Conservation (phyloP, 495 filamentous ascomycete species). For the Aspergillus saccharolyticus region DNA sequence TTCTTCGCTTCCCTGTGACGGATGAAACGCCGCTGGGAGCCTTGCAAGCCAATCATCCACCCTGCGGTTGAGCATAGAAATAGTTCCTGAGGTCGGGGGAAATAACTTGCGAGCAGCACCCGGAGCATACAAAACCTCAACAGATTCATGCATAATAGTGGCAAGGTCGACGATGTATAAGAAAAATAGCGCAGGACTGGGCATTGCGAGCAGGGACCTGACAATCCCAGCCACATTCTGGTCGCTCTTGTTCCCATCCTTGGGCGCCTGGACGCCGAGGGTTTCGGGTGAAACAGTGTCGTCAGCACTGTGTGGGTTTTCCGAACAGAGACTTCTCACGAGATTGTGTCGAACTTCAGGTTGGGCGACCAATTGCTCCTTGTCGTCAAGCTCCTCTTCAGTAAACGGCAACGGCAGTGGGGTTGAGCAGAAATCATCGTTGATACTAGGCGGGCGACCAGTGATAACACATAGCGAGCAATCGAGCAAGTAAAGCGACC, state of each 20-base stretch:
- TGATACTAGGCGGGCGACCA: slow-evolving; percentile 52
- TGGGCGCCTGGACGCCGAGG: neutral
- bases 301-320: slow-evolving; percentile 1
- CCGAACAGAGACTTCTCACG: slow-evolving; percentile 10
- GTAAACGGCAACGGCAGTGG: slow-evolving; percentile 48
- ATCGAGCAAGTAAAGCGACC: slow-evolving; percentile 58
- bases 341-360: slow-evolving; percentile 24
- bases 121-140: slow-evolving; percentile 51
- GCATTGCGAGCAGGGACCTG: slow-evolving; percentile 14
- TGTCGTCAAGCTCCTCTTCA: slow-evolving; percentile 44
- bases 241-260: slow-evolving; percentile 11
- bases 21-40: slow-evolving; percentile 43
- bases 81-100: slow-evolving; percentile 47
- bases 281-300: neutral
- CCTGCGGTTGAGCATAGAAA: slow-evolving; percentile 39
- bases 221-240: slow-evolving; percentile 19
- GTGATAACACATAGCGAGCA: slow-evolving; percentile 53
- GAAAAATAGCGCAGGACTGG: slow-evolving; percentile 41
- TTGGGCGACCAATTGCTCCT: slow-evolving; percentile 27
- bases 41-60: slow-evolving; percentile 45
- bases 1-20: slow-evolving; percentile 20
- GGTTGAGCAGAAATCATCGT: slow-evolving; percentile 49
- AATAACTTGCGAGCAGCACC: slow-evolving; percentile 42
- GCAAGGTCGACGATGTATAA: slow-evolving; percentile 36
- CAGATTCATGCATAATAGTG: slow-evolving; percentile 42